These are phyloP conservation scores for Isatis lusitanica DNA, from an alignment of 441 rosid genomes.

Conservation along the genomic window DNA sequence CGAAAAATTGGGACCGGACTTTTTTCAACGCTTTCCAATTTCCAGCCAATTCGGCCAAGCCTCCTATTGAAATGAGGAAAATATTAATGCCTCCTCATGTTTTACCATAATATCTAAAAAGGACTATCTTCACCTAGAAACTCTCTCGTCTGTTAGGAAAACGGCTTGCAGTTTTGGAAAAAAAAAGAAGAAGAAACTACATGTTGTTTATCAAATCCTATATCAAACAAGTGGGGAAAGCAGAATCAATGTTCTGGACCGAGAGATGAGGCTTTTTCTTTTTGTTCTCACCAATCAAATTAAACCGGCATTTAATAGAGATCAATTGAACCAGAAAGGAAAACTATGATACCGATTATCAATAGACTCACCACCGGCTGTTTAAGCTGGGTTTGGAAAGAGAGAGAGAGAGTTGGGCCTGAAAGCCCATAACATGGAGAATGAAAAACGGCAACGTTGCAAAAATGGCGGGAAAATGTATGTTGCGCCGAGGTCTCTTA, in stretches of 20 bases:
- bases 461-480: slow-evolving; percentile 26
- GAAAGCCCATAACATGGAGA: neutral
- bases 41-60: too few relatives aligned
- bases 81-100: too few relatives aligned
- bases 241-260: neutral
- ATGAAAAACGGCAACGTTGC: neutral
- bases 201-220: too few relatives aligned
- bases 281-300: neutral
- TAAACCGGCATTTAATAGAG: neutral
- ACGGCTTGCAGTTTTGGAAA: neutral
- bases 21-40: too few relatives aligned
- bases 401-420: slow-evolving; percentile 2
- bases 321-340: neutral
- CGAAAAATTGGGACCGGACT: too few relatives aligned
- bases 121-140: too few relatives aligned
- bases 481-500: slow-evolving; percentile 32
- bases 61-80: too few relatives aligned
- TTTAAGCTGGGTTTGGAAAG: neutral
- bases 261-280: neutral
- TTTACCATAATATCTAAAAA: too few relatives aligned
- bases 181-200: too few relatives aligned
- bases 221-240: too few relatives aligned
- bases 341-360: too few relatives aligned
- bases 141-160: neutral
- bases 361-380: neutral